These are phyloP conservation scores for Rhodotorula sp. DNA, from an alignment of 1,284 basidiomycete species.

Conservation along the genomic window DNA sequence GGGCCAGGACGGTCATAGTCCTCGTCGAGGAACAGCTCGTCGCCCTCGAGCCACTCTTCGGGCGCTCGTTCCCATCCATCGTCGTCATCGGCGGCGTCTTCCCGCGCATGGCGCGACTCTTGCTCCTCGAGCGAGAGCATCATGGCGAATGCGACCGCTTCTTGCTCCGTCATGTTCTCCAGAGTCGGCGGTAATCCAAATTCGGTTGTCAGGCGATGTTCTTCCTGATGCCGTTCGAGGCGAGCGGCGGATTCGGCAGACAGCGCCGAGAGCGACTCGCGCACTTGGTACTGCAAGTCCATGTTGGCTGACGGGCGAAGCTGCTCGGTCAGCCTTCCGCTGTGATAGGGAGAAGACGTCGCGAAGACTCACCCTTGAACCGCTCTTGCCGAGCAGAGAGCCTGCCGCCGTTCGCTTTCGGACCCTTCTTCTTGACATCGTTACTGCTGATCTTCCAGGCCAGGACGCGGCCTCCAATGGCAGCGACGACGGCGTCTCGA, in stretches of 20 bases:
- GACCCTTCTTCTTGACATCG: slow-evolving; percentile 32
- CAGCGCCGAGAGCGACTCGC: slow-evolving; percentile 39
- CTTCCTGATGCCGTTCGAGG: slow-evolving; percentile 18
- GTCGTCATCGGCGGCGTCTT: neutral
- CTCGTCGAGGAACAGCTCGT: slow-evolving; percentile 36
- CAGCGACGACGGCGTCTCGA: slow-evolving; percentile 39
- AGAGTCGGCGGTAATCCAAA: slow-evolving; percentile 34
- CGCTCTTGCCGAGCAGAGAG: slow-evolving; percentile 26
- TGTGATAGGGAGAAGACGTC: no score
- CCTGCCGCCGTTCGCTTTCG: slow-evolving; percentile 1
- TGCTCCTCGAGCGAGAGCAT: slow-evolving; percentile 42
- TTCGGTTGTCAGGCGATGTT: slow-evolving; percentile 14
- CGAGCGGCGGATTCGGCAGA: slow-evolving; percentile 34
- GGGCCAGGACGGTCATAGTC: slow-evolving; percentile 6
- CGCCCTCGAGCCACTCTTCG: slow-evolving; percentile 32
- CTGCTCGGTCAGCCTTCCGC: neutral
- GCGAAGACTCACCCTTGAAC: slow-evolving; percentile 22
- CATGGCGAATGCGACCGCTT: slow-evolving; percentile 31
- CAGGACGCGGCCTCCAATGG: slow-evolving; percentile 37
- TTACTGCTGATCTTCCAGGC: slow-evolving; percentile 37
- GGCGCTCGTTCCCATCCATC: slow-evolving; percentile 25
- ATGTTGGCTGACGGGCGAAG: slow-evolving; percentile 29
- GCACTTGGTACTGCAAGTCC: slow-evolving; percentile 39
- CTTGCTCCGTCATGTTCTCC: slow-evolving; percentile 37
- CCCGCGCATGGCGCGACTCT: slow-evolving; percentile 20